Evolutionary conservation across 306 rosid genomes (phyloP).

Genomic region (Vicia villosa): DNA sequence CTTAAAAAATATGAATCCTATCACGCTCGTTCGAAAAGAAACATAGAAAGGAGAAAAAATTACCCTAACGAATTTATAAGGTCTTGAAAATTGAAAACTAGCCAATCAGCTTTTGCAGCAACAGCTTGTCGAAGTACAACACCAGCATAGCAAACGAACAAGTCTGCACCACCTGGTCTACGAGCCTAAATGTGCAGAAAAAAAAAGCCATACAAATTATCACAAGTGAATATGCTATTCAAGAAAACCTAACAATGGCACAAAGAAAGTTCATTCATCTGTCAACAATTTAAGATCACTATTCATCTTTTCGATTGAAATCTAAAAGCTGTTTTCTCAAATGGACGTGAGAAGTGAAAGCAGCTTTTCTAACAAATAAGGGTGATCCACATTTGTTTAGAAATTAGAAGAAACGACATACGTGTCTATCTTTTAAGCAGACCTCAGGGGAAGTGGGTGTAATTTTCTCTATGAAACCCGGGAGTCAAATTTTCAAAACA

Average conservation of each 20-base stretch:
- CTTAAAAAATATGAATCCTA: neutral
- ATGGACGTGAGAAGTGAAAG: neutral
- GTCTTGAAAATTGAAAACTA: constrained; percentile 61
- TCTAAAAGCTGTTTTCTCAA: constrained; percentile 10
- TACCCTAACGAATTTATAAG: constrained; percentile 55
- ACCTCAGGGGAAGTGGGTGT: no score
- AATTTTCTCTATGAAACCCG: no score
- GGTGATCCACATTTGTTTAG: neutral
- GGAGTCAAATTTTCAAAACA: neutral
- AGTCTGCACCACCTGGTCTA: constrained; percentile 84
- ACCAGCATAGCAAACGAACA: constrained; percentile 87
- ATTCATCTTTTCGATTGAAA: neutral
- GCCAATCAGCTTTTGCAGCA: constrained; percentile 90
- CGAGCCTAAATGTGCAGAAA: constrained; percentile 59
- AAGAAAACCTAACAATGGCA: constrained; percentile 2
- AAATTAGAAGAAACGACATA: neutral
- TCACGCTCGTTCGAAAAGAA: neutral
- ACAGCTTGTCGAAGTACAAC: constrained; percentile 84
- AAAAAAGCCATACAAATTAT: constrained; percentile 5
- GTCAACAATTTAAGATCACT: constrained; percentile 6
- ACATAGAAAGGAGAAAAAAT: neutral
- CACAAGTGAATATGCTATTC: neutral
- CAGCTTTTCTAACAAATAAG: neutral
- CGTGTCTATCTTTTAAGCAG: neutral
- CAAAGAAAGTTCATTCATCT: neutral